These are phyloP conservation scores for Aspergillus viridinutans DNA, from an alignment of 2,329 filamentous ascomycete species.

Conservation along the genomic window DNA sequence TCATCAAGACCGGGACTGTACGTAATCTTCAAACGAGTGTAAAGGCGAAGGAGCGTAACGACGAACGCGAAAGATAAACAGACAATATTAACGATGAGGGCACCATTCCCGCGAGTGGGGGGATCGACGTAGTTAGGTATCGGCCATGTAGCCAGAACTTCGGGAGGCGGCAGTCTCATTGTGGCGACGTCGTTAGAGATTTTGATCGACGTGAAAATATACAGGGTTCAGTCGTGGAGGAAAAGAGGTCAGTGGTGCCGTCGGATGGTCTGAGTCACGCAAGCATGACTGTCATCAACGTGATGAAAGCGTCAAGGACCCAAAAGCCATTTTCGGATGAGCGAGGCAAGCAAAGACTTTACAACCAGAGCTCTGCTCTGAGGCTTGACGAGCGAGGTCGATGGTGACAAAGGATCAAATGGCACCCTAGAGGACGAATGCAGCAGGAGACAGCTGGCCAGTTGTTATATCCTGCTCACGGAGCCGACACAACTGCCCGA, in stretches of 20 bases:
- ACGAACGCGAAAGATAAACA: conserved; percentile 38
- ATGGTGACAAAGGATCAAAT: not conserved
- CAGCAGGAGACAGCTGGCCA: not conserved
- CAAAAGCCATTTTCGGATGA: not conserved
- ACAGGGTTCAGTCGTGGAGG: not conserved
- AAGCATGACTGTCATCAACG: not conserved
- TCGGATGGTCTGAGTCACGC: not conserved
- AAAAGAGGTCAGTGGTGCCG: not conserved
- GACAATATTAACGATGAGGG: conserved; percentile 40
- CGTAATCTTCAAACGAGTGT: conserved; percentile 43
- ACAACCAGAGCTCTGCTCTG: not conserved
- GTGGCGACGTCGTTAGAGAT: conserved; percentile 5
- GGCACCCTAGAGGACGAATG: not conserved
- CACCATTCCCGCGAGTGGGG: conserved; percentile 40
- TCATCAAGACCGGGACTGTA: conserved; percentile 48
- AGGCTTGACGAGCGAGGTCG: not conserved
- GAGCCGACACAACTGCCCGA: not conserved
- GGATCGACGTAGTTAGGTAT: conserved; percentile 47
- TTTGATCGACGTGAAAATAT: not conserved
- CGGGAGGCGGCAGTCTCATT: conserved; percentile 40
- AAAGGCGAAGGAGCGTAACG: conserved; percentile 43
- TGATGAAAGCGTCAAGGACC: not conserved
- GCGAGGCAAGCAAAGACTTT: not conserved
- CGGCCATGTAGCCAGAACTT: conserved; percentile 44
- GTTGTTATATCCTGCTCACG: not conserved